Conservation (phyloP, 2,329 filamentous ascomycete genomes). For the Penicillium sp. region DNA sequence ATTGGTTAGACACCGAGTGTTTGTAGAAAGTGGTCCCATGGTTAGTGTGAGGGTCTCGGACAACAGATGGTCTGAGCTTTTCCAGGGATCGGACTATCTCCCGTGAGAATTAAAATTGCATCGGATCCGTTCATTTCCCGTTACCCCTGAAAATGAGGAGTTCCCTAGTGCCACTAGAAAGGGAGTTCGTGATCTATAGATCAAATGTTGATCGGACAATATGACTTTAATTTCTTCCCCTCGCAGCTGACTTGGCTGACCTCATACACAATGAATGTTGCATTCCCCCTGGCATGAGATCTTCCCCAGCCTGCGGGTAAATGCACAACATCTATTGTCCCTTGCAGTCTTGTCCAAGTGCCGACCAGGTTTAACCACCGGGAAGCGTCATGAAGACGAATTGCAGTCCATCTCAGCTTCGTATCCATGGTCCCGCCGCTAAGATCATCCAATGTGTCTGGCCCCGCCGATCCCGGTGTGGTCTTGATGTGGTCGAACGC, state of each 20-base stretch:
- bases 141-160: neutral
- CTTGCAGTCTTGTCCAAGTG: neutral
- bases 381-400: neutral
- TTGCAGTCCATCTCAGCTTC: neutral
- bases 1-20: neutral
- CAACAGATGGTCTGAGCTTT: constrained; percentile 1
- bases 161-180: neutral
- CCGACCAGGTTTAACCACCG: neutral
- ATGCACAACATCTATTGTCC: neutral
- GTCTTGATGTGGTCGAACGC: neutral
- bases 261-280: neutral
- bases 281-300: constrained; percentile 2
- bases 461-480: neutral
- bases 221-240: neutral
- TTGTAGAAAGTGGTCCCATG: neutral
- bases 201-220: neutral
- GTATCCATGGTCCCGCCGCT: neutral
- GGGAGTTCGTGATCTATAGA: neutral
- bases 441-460: neutral
- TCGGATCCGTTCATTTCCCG: neutral
- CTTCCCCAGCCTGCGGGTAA: neutral
- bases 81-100: neutral
- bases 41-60: neutral
- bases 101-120: neutral
- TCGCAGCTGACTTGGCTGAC: neutral